phyloP scores from a whole-genome alignment of 805 yeast genomes.

The Barnettozyma botsteinii region DNA sequence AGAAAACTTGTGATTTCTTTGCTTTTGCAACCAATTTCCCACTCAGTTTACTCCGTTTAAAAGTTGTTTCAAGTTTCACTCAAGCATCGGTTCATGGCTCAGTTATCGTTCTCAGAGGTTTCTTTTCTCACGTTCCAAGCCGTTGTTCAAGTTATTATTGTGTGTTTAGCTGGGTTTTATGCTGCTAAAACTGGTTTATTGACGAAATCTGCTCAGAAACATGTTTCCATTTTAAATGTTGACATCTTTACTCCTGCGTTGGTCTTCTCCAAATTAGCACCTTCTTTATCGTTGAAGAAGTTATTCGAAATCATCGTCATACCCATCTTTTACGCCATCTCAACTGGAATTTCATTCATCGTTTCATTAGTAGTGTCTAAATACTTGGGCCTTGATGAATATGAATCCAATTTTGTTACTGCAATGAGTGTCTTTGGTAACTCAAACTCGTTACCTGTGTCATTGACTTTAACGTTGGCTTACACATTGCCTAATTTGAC shows the following conservation, averaged over 20 bases:
- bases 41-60: no score
- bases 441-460: slow-evolving; percentile 91
- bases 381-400: slow-evolving; percentile 52
- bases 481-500: slow-evolving; percentile 68
- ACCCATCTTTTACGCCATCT: slow-evolving; percentile 76
- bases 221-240: slow-evolving; percentile 73
- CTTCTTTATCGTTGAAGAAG: slow-evolving; percentile 64
- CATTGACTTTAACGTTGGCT: slow-evolving; percentile 74
- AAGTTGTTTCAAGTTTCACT: no score
- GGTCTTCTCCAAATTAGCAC: slow-evolving; percentile 77
- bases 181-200: slow-evolving; percentile 73
- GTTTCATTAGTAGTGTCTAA: slow-evolving; percentile 55
- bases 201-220: slow-evolving; percentile 67
- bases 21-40: no score
- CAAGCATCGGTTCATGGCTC: slow-evolving; percentile 6
- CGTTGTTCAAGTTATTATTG: slow-evolving; percentile 81
- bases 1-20: no score
- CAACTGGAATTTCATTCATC: slow-evolving; percentile 68
- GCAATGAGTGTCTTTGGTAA: slow-evolving; percentile 98
- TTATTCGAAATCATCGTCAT: slow-evolving; percentile 76
- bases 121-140: slow-evolving; percentile 81
- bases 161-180: slow-evolving; percentile 80
- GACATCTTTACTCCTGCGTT: slow-evolving; percentile 93
- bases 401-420: slow-evolving; percentile 85
- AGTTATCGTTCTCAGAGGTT: slow-evolving; percentile 23